Base-by-base conservation (phyloP, 768 basidiomycete species). In the Pulveroboletus sp. region DNA sequence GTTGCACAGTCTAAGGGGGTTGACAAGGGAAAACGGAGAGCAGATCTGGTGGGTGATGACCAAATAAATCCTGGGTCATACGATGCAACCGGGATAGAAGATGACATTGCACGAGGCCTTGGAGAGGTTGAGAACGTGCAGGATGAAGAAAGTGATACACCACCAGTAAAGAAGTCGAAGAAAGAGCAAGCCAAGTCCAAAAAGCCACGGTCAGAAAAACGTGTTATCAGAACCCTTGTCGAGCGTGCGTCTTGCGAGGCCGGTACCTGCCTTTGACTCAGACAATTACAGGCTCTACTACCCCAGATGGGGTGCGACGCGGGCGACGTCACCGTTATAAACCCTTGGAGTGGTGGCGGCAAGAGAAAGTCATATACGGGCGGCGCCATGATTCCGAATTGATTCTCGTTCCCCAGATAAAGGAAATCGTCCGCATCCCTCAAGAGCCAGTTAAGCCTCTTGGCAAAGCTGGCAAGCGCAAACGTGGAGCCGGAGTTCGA, bases 261-360 rank as follows among this genome's bases (percentile, higher is more conserved):
- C 1, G 8, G 10, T 37, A 3, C 8, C 1, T 43, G 7, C 30
- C 6, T 15, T 54, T 45, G 17, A 50, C 57, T 58, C 37, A 66
- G 32, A 30, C 17, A 18, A 24, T 21, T 40, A 8, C 39, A 68
- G 67, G 41, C 40, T 67, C 68, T 12, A 59, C 56, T 24, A 49
- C 55, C 10, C 68, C 62, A 24, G 68, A 67, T 0, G 85, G 84
- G 21, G 72, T 88, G 2, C 84, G 93, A 15, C 82, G 86, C 43
- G 85, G 90, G 28, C 71, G 71, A 42, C 83, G 94, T 21, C 73
- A 78, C 46, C 81, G 81, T 30, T 82, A 81, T 58, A 71, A 71
- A 43, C 95, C 94, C 5, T 73, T 98, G 32, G 88, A 90, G 36
- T 95, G 78, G 74, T 98, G 95, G 95, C 81, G 93, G n/a, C 81